Conservation (phyloP, 2,329 filamentous ascomycete genomes). For the Colletotrichum limetticola region DNA sequence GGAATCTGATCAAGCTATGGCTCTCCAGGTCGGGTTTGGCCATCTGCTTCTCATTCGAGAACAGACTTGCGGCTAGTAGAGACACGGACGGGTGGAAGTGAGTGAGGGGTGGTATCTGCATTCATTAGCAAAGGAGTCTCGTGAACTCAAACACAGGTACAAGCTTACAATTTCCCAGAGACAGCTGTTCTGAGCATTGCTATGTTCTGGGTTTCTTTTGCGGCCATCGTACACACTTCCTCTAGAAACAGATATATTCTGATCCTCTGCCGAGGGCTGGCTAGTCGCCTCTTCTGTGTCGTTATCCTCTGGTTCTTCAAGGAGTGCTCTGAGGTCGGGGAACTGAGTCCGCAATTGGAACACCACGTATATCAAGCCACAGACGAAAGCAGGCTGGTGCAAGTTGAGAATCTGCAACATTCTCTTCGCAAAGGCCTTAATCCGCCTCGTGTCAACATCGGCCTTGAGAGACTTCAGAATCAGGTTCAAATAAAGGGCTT, state of each 20-base stretch:
- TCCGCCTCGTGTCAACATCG: conserved; percentile 88
- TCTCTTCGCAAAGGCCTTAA: conserved; percentile 96
- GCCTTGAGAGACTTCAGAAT: conserved; percentile 88
- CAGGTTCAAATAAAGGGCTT: conserved; percentile 93
- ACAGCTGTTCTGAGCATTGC: conserved; percentile 92
- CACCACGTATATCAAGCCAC: conserved; percentile 90
- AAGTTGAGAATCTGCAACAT: conserved; percentile 87
- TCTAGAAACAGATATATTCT: conserved; percentile 37
- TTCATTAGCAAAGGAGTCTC: not conserved
- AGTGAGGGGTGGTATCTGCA: conserved; percentile 70
- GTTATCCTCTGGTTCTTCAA: conserved; percentile 82
- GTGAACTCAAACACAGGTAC: not conserved
- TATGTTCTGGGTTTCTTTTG: conserved; percentile 91
- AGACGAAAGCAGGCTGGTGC: conserved; percentile 93
- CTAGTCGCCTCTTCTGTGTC: conserved; percentile 60
- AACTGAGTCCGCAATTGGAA: conserved; percentile 84
- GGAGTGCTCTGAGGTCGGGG: conserved; percentile 80
- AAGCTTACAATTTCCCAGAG: conserved; percentile 85
- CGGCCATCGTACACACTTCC: conserved; percentile 78
- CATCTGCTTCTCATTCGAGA: conserved; percentile 76
- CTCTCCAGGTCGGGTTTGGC: conserved; percentile 91
- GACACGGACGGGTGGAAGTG: conserved; percentile 96
- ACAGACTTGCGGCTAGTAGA: conserved; percentile 79
- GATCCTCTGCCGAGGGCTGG: conserved; percentile 38
- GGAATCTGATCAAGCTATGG: conserved; percentile 92